These are phyloP conservation scores for Brassica rapa DNA, from an alignment of 345 rosid species.

Conservation along the genomic window DNA sequence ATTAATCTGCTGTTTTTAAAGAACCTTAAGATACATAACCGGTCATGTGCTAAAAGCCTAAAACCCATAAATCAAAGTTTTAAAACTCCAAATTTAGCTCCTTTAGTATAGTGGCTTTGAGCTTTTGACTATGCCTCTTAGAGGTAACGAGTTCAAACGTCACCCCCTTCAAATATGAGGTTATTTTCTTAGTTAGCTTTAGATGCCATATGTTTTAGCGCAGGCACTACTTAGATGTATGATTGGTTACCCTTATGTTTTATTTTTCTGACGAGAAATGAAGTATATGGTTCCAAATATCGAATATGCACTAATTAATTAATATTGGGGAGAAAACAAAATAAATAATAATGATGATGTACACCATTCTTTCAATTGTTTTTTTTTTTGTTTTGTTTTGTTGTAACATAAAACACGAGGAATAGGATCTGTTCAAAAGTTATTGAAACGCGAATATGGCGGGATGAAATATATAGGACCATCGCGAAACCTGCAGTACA, in stretches of 20 bases:
- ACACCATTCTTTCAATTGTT: background rate
- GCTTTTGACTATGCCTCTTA: background rate
- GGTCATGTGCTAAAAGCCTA: background rate
- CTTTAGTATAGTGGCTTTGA: background rate
- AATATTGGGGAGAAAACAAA: background rate
- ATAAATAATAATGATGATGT: conserved; percentile 5
- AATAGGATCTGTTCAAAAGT: conserved; percentile 5
- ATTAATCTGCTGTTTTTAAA: background rate
- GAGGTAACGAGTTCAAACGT: background rate
- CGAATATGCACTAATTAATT: background rate
- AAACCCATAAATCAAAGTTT: background rate
- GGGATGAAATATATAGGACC: conserved; percentile 24
- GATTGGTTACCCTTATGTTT: background rate
- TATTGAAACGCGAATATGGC: conserved; percentile 34
- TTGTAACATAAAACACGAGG: conserved; percentile 14
- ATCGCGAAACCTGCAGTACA: conserved; percentile 29
- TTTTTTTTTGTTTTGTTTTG: background rate
- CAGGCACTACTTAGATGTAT: background rate
- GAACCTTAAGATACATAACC: background rate
- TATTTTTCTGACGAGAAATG: conserved; percentile 5
- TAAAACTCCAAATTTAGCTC: background rate
- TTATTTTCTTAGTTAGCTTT: background rate
- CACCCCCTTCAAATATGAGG: background rate
- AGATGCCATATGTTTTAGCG: background rate
- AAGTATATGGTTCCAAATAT: conserved; percentile 21